phyloP scores from a whole-genome alignment of 306 rosid species.

The Oemleria cerasiformis region DNA sequence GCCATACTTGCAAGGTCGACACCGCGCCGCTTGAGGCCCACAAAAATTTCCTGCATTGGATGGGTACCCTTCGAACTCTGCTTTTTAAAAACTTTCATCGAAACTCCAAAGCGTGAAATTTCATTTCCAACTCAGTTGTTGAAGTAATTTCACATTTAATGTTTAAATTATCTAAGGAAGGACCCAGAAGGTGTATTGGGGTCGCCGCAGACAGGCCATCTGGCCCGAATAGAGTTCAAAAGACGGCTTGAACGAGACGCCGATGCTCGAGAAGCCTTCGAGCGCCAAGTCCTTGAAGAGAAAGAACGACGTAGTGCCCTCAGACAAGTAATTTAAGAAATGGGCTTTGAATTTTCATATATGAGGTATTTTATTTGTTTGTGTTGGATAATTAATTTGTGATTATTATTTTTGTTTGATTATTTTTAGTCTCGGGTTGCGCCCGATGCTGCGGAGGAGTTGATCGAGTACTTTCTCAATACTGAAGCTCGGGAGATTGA shows the following conservation, averaged over 20 bases:
- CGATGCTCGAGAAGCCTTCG: constrained; percentile 75
- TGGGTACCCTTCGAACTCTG: constrained; percentile 52
- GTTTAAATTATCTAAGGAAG: constrained; percentile 36
- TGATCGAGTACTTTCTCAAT: constrained; percentile 78
- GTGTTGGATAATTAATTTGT: not conserved
- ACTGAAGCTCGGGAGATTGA: constrained; percentile 92
- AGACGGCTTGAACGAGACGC: constrained; percentile 71
- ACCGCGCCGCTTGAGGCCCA: constrained; percentile 20
- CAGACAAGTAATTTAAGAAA: constrained; percentile 44
- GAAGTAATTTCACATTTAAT: not conserved
- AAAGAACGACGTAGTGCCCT: constrained; percentile 70
- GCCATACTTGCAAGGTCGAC: constrained; percentile 15
- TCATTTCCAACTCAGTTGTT: not conserved
- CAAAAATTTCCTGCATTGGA: constrained; percentile 44
- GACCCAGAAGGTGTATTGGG: constrained; percentile 87
- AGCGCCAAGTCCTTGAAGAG: constrained; percentile 64
- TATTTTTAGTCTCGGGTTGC: constrained; percentile 51
- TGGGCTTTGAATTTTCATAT: constrained; percentile 1
- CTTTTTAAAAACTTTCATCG: not conserved
- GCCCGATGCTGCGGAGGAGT: constrained; percentile 57
- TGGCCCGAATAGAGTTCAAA: constrained; percentile 64
- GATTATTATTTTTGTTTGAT: not conserved
- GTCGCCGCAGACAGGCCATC: constrained; percentile 62
- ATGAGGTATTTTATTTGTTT: not conserved
- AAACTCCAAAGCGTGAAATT: not conserved